These are phyloP conservation scores for Alternaria rosae DNA, from an alignment of 2,329 filamentous ascomycete genomes.

Conservation along the genomic window DNA sequence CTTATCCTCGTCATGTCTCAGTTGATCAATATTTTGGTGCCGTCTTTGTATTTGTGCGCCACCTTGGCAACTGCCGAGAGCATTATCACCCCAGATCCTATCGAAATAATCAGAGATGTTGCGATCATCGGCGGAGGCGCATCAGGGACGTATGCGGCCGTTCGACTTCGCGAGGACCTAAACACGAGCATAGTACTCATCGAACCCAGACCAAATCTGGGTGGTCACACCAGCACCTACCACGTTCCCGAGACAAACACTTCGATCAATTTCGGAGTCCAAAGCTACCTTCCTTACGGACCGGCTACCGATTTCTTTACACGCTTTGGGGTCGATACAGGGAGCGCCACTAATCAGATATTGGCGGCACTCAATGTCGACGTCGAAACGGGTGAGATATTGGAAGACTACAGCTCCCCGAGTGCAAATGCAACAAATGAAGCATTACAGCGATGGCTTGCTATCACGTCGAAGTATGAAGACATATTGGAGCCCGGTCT, in stretches of 20 bases:
- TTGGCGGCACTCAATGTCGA: slow-evolving; percentile 37
- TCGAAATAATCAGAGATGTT: slow-evolving; percentile 32
- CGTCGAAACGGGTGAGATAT: slow-evolving; percentile 37
- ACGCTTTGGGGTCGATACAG: slow-evolving; percentile 50
- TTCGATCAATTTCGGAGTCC: slow-evolving; percentile 50
- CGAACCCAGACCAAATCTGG: slow-evolving; percentile 52
- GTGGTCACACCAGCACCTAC: slow-evolving; percentile 61
- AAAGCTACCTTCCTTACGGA: slow-evolving; percentile 52
- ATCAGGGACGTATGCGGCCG: slow-evolving; percentile 54
- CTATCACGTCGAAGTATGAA: slow-evolving; percentile 27
- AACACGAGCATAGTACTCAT: slow-evolving; percentile 53
- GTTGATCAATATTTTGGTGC: neutral
- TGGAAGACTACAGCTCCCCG: slow-evolving; percentile 25
- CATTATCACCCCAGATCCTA: neutral
- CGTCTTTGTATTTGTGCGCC: neutral
- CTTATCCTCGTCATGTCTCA: neutral
- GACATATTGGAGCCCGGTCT: slow-evolving; percentile 27
- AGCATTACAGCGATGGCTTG: slow-evolving; percentile 27
- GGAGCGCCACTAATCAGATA: slow-evolving; percentile 3
- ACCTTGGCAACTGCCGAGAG: neutral
- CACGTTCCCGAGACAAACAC: slow-evolving; percentile 45
- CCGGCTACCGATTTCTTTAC: slow-evolving; percentile 55
- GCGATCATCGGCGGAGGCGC: slow-evolving; percentile 56
- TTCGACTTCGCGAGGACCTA: slow-evolving; percentile 51
- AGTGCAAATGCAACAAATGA: slow-evolving; percentile 20